These are phyloP conservation scores for Larix kaempferi DNA, from an alignment of 75 land plant genomes.

Conservation along the genomic window DNA sequence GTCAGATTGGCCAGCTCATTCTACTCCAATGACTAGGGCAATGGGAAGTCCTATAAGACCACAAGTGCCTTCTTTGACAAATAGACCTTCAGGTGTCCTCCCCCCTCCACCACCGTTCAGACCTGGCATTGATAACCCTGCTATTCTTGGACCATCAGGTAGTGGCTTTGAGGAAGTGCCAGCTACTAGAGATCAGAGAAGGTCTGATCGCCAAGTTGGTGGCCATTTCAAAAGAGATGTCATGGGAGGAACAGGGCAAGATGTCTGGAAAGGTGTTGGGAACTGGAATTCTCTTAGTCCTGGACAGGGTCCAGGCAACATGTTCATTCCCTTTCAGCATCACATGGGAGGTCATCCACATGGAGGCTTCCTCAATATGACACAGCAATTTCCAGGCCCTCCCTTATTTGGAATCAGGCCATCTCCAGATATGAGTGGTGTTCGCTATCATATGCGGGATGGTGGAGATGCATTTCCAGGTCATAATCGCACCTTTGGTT, in stretches of 20 bases:
- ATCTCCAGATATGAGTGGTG: conserved; percentile 14
- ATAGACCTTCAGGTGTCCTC: conserved; percentile 12
- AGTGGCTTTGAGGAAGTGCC: conserved; percentile 8
- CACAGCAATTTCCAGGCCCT: conserved; percentile 19
- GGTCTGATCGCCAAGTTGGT: conserved; percentile 15
- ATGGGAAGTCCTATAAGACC: conserved; percentile 7
- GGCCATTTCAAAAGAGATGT: conserved; percentile 17
- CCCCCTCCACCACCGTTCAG: conserved; percentile 25
- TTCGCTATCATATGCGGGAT: conserved; percentile 15
- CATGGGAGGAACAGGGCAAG: conserved; percentile 19
- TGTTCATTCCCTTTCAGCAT: conserved; percentile 21
- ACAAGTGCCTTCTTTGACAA: conserved; percentile 4
- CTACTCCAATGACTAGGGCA: conserved; percentile 11
- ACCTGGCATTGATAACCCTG: conserved; percentile 23
- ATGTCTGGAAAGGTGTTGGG: conserved; percentile 19
- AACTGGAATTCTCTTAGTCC: conserved; percentile 17
- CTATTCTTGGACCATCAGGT: conserved; percentile 12
- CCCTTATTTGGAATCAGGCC: conserved; percentile 23
- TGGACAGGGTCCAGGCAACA: conserved; percentile 18
- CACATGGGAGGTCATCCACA: conserved; percentile 15
- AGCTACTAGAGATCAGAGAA: conserved; percentile 11
- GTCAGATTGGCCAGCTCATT: conserved; percentile 7
- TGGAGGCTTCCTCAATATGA: conserved; percentile 18
- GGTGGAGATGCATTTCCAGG: conserved; percentile 16
- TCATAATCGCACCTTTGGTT: conserved; percentile 10